Evolutionary conservation across 345 rosid genomes (phyloP).

Genomic region (Pelargonium nanum): DNA sequence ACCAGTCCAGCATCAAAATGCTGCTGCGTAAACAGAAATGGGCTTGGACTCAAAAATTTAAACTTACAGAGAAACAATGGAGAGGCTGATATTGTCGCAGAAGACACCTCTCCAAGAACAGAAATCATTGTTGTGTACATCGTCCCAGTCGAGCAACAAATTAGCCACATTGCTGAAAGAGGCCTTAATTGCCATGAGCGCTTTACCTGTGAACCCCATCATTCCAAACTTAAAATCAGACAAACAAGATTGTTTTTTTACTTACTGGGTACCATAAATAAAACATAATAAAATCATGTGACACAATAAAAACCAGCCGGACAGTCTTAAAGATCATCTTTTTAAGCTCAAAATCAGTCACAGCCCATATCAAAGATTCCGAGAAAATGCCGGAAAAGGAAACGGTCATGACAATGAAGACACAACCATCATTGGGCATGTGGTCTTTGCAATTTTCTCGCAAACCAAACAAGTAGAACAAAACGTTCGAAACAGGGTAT

Average conservation of each 20-base stretch:
- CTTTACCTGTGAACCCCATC: conserved; percentile 41
- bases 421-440: too few species aligned
- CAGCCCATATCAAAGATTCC: neutral
- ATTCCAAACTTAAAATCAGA: neutral
- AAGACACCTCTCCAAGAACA: conserved; percentile 89
- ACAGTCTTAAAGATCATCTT: neutral
- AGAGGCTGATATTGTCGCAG: conserved; percentile 48
- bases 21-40: neutral
- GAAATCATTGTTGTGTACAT: conserved; percentile 39
- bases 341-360: neutral
- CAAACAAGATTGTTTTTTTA: neutral
- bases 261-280: neutral
- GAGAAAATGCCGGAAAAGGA: neutral
- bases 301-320: neutral
- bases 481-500: too few species aligned
- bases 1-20: neutral
- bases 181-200: conserved; percentile 59
- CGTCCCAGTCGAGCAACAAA: conserved; percentile 77
- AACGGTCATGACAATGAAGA: neutral
- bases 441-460: neutral
- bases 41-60: neutral
- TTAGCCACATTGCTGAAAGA: conserved; percentile 67
- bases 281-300: neutral
- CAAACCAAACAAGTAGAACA: neutral
- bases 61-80: conserved; percentile 69